phyloP scores from a whole-genome alignment of 305 asterid species.

The Stenogyne calaminthoides region DNA sequence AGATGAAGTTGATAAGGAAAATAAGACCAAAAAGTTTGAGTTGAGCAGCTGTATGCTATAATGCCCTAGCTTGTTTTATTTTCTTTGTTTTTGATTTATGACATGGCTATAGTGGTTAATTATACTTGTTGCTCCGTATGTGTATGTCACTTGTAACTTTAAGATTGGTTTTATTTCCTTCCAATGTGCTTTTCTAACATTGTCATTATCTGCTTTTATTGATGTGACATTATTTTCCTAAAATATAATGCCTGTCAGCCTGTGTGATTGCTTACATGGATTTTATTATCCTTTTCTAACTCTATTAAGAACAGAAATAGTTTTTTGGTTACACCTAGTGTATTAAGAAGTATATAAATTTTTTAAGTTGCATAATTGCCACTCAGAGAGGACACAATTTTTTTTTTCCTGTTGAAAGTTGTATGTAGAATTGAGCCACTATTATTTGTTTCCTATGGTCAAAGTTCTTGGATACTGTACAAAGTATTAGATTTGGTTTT shows the following conservation, averaged over 20 bases:
- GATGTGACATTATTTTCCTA: constrained; percentile 7
- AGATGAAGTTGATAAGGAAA: constrained; percentile 51
- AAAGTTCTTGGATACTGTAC: constrained; percentile 15
- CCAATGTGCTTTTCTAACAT: not conserved
- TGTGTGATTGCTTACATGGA: constrained; percentile 4
- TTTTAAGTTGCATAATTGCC: constrained; percentile 4
- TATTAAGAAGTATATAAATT: not conserved
- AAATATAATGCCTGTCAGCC: not conserved
- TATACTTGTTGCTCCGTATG: not conserved
- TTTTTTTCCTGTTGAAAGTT: not conserved
- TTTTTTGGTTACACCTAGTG: constrained; percentile 6
- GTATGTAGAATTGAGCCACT: constrained; percentile 12
- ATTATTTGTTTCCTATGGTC: constrained; percentile 8
- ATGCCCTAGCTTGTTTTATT: constrained; percentile 17
- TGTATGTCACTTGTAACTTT: not conserved
- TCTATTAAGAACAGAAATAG: not conserved
- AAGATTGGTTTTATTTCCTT: not conserved
- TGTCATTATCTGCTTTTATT: not conserved
- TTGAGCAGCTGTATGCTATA: constrained; percentile 62
- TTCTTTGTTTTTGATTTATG: constrained; percentile 15
- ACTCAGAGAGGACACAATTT: not conserved
- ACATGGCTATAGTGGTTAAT: constrained; percentile 3
- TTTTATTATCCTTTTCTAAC: constrained; percentile 3
- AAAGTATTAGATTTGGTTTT: constrained; percentile 7
- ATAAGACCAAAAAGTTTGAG: constrained; percentile 47